Conservation (phyloP, 2,329 filamentous ascomycete species). For the Endoconidiophora laricicola region DNA sequence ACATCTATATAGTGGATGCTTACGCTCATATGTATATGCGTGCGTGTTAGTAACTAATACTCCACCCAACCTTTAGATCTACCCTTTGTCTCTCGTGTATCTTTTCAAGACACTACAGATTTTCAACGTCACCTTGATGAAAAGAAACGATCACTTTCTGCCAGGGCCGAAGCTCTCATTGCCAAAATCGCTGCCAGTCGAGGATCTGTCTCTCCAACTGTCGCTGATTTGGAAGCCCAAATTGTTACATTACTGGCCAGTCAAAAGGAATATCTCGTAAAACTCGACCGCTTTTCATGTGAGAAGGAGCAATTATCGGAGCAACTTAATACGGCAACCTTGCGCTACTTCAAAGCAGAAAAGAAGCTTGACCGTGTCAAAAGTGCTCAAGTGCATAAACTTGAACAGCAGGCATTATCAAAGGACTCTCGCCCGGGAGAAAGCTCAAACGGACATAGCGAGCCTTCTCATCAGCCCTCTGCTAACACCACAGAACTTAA, state of each 20-base stretch:
- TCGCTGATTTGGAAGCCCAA: constrained; percentile 55
- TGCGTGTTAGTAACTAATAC: neutral
- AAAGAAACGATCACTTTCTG: constrained; percentile 60
- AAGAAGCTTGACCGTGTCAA: constrained; percentile 83
- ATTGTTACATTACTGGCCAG: constrained; percentile 58
- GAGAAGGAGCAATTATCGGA: constrained; percentile 79
- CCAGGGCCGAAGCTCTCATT: constrained; percentile 56
- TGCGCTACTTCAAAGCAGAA: constrained; percentile 88
- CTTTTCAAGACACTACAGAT: constrained; percentile 46
- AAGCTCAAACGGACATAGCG: constrained; percentile 24
- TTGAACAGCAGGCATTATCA: constrained; percentile 76
- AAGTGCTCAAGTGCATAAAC: constrained; percentile 75
- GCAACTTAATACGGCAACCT: constrained; percentile 71
- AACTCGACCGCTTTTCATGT: constrained; percentile 55
- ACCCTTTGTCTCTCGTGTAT: constrained; percentile 39
- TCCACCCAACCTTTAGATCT: constrained; percentile 24
- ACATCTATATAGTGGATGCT: neutral
- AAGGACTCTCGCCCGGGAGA: constrained; percentile 34
- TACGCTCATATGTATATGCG: neutral
- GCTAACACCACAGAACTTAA: constrained; percentile 50
- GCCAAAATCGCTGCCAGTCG: constrained; percentile 33
- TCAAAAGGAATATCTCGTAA: constrained; percentile 66
- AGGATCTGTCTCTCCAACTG: constrained; percentile 45
- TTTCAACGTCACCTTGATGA: constrained; percentile 70
- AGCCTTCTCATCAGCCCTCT: constrained; percentile 25